Base-by-base conservation (phyloP, 805 yeast species). In the Saccharomycopsis sp. region DNA sequence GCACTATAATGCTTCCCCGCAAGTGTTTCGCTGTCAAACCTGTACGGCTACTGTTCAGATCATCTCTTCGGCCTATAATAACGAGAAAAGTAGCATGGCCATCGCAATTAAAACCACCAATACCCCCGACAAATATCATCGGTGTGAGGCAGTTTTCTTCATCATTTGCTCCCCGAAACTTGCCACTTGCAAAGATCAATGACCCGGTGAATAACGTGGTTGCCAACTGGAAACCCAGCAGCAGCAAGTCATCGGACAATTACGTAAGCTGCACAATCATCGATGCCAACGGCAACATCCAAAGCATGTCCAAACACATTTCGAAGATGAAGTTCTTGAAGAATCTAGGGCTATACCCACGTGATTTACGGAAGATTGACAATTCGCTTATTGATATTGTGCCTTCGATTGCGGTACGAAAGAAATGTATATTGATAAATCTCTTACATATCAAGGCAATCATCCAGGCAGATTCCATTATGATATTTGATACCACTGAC, bases 351-450 rank as follows among this genome's bases (percentile, higher is more conserved):
- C 71, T 93, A 24, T 82, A 87, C 59, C 97, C 98, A 0, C 77
- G 99, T 69, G 99, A 93, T 70, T 74, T 93, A 64, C 76, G 99
- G 20, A 93, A 92, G 68, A 85, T 93, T 56, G 98, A 93, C 54
- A 81, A 88, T 58, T 85, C 86, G 0, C 72, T 80, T 47, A 78
- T 82, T 56, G 93, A 87, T 64, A 89, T 89, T 34, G 89, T 88
- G 1, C 97, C 97, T 0, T 80, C 87, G 17, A 85, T 90, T 52
- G 85, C 91, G 62, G 89, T 88, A 7, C 75, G 97, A 57, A 78
- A 81, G 24, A 80, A 81, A 63, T 83, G 91, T 35, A 85, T 89
- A 3, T 72, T 90, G 52, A 81, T 90, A 50, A 89, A 87, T 65
- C 70, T 91, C 66, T 73, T 90, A 49, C 92, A 89, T 66, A 87